Percentiles rank a stretch among this genome's conserved stretches.
Evolutionary conservation across 257 asterid species (phyloP).

Genomic region (Fraxinus quadrangulata): DNA sequence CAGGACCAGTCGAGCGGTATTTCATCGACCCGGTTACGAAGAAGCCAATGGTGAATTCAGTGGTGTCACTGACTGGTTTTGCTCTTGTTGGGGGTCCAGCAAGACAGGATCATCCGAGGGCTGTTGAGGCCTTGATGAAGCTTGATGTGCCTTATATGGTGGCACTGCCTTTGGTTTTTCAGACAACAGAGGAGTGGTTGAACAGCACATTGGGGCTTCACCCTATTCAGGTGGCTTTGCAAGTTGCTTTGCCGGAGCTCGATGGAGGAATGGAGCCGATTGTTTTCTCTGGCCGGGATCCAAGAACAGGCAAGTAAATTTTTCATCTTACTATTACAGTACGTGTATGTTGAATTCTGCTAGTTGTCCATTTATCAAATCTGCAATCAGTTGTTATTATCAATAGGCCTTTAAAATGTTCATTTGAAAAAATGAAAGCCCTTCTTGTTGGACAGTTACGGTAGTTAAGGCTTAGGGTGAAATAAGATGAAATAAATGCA

Average conservation of each 20-base stretch:
- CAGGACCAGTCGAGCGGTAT: conserved; percentile 85
- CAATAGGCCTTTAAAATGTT: neutral
- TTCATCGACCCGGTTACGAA: conserved; percentile 80
- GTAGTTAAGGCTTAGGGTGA: too few relatives aligned
- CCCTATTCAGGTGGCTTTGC: conserved; percentile 95
- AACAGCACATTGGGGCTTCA: conserved; percentile 91
- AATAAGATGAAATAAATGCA: too few relatives aligned
- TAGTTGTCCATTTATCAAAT: neutral
- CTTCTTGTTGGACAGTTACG: neutral
- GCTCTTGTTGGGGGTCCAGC: conserved; percentile 99
- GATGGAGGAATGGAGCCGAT: conserved; percentile 99
- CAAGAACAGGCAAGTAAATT: conserved; percentile 72
- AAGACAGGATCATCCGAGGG: conserved; percentile 96
- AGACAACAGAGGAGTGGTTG: conserved; percentile 98
- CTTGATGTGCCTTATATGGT: conserved; percentile 91
- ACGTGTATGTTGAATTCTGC: neutral
- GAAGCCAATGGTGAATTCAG: conserved; percentile 79
- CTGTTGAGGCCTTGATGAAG: conserved; percentile 85
- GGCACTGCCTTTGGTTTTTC: conserved; percentile 94
- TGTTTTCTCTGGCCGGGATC: conserved; percentile 90
- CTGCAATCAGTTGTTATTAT: neutral
- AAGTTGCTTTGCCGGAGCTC: conserved; percentile 95
- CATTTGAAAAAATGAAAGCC: neutral
- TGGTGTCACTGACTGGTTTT: conserved; percentile 82
- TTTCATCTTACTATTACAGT: conserved; percentile 10